A percentile compares a stretch with the other conserved stretches of the same genome.
Evolutionary conservation across 139 green algal species (phyloP).

Genomic region (Chlorella vulgaris): DNA sequence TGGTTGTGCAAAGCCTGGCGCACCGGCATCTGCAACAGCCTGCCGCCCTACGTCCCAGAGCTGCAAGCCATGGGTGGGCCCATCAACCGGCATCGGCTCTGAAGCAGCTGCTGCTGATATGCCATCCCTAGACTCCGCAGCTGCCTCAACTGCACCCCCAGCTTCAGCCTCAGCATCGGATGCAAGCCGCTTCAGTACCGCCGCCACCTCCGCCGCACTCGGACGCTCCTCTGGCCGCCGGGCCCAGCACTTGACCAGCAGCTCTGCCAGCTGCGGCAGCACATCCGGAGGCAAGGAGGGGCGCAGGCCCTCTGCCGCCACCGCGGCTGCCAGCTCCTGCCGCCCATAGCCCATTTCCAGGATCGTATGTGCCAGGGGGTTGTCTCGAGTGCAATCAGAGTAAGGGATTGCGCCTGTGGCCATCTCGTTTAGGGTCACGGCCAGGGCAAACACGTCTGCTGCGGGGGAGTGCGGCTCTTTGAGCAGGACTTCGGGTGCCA

Average conservation of each 20-base stretch:
- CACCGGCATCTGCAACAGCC: no score
- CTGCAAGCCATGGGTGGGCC: no score
- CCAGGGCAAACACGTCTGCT: constrained; percentile 84
- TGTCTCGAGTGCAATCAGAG: constrained; percentile 83
- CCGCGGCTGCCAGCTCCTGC: constrained; percentile 83
- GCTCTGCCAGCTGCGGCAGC: constrained; percentile 39
- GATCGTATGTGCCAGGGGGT: constrained; percentile 86
- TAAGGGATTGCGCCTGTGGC: constrained; percentile 62
- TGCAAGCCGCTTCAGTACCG: constrained; percentile 37
- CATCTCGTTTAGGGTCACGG: constrained; percentile 76
- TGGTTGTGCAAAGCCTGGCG: no score
- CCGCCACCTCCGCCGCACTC: constrained; percentile 49
- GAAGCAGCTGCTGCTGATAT: constrained; percentile 9
- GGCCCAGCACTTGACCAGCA: constrained; percentile 75
- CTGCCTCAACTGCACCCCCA: not conserved
- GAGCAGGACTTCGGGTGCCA: constrained; percentile 86
- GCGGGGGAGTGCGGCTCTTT: constrained; percentile 34
- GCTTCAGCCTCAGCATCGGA: not conserved
- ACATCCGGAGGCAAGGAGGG: constrained; percentile 56
- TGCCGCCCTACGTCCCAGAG: no score
- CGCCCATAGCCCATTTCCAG: constrained; percentile 90
- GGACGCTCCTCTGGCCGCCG: constrained; percentile 54
- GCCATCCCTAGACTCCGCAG: not conserved
- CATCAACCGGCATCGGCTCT: no score
- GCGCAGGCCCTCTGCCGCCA: constrained; percentile 80